These are phyloP conservation scores for Colletotrichum sp. DNA, from an alignment of 2,329 filamentous ascomycete species.

Conservation along the genomic window DNA sequence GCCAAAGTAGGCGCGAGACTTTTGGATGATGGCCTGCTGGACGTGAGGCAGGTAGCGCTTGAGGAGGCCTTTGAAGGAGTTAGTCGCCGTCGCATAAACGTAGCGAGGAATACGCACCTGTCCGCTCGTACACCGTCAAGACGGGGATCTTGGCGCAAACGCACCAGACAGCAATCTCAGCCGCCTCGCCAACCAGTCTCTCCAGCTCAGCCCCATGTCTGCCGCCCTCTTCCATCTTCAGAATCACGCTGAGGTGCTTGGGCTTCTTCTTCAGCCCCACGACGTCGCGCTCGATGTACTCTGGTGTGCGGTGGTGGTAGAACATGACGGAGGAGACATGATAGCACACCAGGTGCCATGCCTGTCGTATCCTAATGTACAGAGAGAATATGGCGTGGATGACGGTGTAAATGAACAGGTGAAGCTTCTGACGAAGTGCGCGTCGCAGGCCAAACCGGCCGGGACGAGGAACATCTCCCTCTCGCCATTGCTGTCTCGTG, in stretches of 20 bases:
- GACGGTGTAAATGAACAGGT: constrained; percentile 70
- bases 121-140: constrained; percentile 91
- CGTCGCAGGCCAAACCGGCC: constrained; percentile 63
- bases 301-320: constrained; percentile 95
- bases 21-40: constrained; percentile 78
- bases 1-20: constrained; percentile 88
- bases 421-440: constrained; percentile 66
- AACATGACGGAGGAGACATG: constrained; percentile 82
- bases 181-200: constrained; percentile 85
- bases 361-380: constrained; percentile 82
- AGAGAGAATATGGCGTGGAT: constrained; percentile 86
- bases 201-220: constrained; percentile 78
- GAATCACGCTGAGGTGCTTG: constrained; percentile 84
- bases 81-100: not conserved
- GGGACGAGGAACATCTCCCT: constrained; percentile 30
- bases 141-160: constrained; percentile 86
- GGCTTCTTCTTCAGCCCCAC: constrained; percentile 76
- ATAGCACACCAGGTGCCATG: constrained; percentile 79
- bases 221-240: constrained; percentile 75
- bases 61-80: constrained; percentile 69
- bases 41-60: constrained; percentile 90
- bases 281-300: constrained; percentile 89
- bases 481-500: constrained; percentile 9
- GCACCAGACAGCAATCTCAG: constrained; percentile 93
- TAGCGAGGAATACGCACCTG: constrained; percentile 62